Evolutionary conservation across 352 stramenopile species (phyloP), one percentile per base, ranked within the genome.

Genomic region (Pythium grandisporangium): DNA sequence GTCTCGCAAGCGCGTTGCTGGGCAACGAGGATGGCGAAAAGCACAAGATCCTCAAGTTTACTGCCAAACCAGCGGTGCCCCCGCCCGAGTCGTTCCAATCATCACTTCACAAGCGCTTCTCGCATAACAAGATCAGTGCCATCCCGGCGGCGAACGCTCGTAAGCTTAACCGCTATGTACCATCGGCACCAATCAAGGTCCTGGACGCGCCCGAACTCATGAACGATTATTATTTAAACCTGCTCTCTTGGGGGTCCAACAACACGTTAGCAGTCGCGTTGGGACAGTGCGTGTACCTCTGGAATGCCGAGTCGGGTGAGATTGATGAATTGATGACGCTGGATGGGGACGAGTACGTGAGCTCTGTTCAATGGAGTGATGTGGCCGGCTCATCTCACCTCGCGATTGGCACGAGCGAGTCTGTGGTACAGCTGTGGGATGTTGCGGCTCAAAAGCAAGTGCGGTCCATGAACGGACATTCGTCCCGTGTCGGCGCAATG

Each of bases 181-280:
- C 97, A 8, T 98, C 94, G 12, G 92, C 95, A 11, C 96, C 96
- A 11, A 90, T 89, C 48, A 94, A 97, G 35, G 47, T 99, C 37
- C 65, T 99, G 30, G 96, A 99, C 67, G 96, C 96, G 22, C 96
- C 96, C 0, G 95, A 99, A 58, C 66, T 99, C 21, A 84, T 98
- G 52, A 96, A 99, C 64, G 96, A 99, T 62, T 99, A 99, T 75
- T 98, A 99, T 62, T 70, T 99, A 20, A 99, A 99, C 59, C 76
- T 99, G 34, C 63, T 99, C 7, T 97, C 93, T 30, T 99, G 96
- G 96, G 92, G 93, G 41, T 61, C 79, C 34, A 97, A 89, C 60
- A 98, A 99, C 62, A 61, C 98, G 35, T 65, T 99, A 20, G 96
- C 96, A 2, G 94, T 99, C 5, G 96, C 96, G n/a, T 72, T 99